Base-by-base conservation (phyloP, 2,329 filamentous ascomycete genomes). In the Bertia moriformis region DNA sequence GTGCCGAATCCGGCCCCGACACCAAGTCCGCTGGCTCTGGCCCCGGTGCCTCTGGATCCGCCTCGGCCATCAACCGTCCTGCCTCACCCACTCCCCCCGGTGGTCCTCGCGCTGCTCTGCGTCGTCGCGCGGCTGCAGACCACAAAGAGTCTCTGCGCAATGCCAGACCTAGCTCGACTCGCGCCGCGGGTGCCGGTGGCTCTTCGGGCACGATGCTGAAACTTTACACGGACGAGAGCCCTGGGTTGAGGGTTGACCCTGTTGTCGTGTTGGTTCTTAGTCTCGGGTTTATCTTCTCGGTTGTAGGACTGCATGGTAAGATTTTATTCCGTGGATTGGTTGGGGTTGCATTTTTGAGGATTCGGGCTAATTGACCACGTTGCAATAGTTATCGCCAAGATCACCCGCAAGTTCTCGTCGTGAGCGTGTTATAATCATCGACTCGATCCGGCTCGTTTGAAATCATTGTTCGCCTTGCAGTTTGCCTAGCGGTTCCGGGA, bases 191-290 rank as follows among this genome's bases (percentile, higher is more conserved):
- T 51, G 91, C 91, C 14, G 91, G 91, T 49, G 91, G 91, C 48
- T 95, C 87, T 59, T 93, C 83, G 62, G 93, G 86, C 67, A 98
- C 91, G 39, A 98, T 98, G 91, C 71, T 98, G 68, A 89, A 88
- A 63, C 80, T 98, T 35, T 98, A 98, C 77, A 98, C 91, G 42
- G 91, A 98, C 58, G 91, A 98, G 69, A 93, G 85, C 48, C 91
- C 91, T 42, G 91, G 91, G 45, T 70, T 98, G 53, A 94, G 95
- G 70, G 91, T 98, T 48, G 91, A 98, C 61, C 91, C 91, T 17
- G 91, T 98, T 43, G 88, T 98, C 48, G 89, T 98, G 47, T 73
- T 98, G 55, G 91, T 95, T 49, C 72, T 98, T 51, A 93, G 86
- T 55, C 76, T 98, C 52, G 91, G 93, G 45, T 98, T 98, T 65